Conservation (phyloP, 2,329 filamentous ascomycete genomes). For the Aspergillus sojae region DNA sequence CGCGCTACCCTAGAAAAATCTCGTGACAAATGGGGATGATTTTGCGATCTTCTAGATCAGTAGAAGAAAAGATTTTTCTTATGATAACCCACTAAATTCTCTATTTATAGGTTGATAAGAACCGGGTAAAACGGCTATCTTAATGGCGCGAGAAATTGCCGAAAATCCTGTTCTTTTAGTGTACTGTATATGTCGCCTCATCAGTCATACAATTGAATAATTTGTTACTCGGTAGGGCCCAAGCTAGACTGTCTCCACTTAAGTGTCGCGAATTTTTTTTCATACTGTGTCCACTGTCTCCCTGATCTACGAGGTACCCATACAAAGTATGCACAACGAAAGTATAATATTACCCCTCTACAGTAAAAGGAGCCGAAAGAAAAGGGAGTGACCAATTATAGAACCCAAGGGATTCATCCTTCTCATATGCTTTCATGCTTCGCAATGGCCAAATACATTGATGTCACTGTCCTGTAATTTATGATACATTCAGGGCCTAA, state of each 20-base stretch:
- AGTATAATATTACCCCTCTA: neutral
- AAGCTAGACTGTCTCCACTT: neutral
- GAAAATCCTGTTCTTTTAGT: conserved; percentile 1
- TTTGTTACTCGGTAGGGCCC: neutral
- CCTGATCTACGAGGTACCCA: neutral
- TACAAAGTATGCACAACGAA: neutral
- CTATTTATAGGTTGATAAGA: neutral
- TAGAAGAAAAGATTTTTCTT: neutral
- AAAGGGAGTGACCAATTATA: neutral
- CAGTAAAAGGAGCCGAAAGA: neutral
- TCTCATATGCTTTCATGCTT: neutral
- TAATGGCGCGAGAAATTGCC: neutral
- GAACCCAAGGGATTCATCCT: neutral
- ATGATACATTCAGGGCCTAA: neutral
- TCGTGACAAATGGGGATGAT: neutral
- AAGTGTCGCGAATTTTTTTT: neutral
- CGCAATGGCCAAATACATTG: neutral
- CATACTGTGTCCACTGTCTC: neutral
- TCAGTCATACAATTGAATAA: conserved; percentile 1
- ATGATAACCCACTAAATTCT: neutral
- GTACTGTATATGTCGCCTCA: neutral
- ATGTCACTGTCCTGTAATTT: neutral
- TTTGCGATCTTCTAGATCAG: neutral
- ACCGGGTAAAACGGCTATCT: neutral
- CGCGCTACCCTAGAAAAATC: neutral